phyloP scores from a whole-genome alignment of 345 rosid genomes.

The Dovyalis caffra region DNA sequence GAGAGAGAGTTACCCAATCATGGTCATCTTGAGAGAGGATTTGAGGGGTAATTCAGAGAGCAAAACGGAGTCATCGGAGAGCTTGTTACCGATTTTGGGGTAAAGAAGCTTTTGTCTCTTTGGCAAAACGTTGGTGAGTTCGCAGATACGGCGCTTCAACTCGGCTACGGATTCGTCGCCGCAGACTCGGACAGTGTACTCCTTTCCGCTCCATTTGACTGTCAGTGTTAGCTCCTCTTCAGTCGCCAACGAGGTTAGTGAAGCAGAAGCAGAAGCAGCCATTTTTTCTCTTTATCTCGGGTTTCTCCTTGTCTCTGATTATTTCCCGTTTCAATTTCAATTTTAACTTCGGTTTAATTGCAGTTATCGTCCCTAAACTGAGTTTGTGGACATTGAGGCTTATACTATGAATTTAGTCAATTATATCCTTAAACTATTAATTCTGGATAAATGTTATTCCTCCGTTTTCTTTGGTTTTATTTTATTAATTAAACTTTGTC shows the following conservation, averaged over 20 bases:
- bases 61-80: conserved; percentile 69
- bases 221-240: conserved; percentile 80
- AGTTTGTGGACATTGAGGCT: no score
- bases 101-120: conserved; percentile 95
- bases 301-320: not conserved
- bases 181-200: conserved; percentile 80
- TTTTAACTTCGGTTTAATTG: no score
- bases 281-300: not conserved
- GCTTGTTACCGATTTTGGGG: conserved; percentile 82
- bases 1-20: conserved; percentile 61
- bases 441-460: no score
- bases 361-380: no score
- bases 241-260: conserved; percentile 35
- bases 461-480: no score
- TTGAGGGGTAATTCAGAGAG: conserved; percentile 79
- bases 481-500: no score
- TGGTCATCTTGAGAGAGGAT: conserved; percentile 89
- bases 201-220: conserved; percentile 93
- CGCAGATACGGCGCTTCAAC: conserved; percentile 86
- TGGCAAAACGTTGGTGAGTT: conserved; percentile 77
- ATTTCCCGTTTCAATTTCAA: not conserved
- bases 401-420: no score
- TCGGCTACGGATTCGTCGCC: conserved; percentile 89
- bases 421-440: no score
- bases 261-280: conserved; percentile 15